Base-by-base conservation (phyloP, 768 basidiomycete species). In the Lepiota venenata region DNA sequence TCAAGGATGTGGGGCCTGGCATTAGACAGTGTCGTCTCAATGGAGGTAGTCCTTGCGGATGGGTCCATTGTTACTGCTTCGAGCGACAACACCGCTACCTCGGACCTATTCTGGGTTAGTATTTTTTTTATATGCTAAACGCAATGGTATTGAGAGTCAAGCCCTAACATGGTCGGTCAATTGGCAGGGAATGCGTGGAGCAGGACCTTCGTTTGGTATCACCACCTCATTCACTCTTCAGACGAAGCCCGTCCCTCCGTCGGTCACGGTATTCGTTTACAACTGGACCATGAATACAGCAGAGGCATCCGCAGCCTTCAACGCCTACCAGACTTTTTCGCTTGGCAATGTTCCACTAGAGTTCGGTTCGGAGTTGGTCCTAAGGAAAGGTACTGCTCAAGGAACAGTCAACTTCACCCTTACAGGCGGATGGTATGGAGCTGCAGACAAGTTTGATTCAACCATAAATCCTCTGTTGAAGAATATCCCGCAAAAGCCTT, bases 71-170 rank as follows among this genome's bases (percentile, higher is more conserved):
- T 66, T 0, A 71, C 71, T 22, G 72, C 76, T 9, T 76, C 74
- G 1, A 60, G 61, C 10, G 56, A 68, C 1, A 50, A 62, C 0
- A 66, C 81, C 54, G 5, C 25, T 25, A 25, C 25, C 25, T 41
- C 73, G 0, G 78, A 85, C 52, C 67, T 84, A 0, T 84, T 82
- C 63, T 82, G 76, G 71, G 81, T 78, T 60, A 21, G 71, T 56
- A 43, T 36, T 56, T 9, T 14, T 16, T 5, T 22, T 32, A 25
- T n/a, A n/a, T 21, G 4, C 16, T 25, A 45, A 10, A 5, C 25
- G 5, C 10, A 10, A 6, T 27, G 37, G 18, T 5, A 4, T 5
- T 27, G 32, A n/a, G 16, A 25, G 2, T 39, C 25, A 25, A 25
- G 25, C 25, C n/a, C 5, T 25, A 25, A 5, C 25, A 25, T 25